A percentile compares a stretch with the other conserved stretches of the same genome.
Evolutionary conservation across 441 rosid genomes (phyloP).

Genomic region (Brassica hybrid): DNA sequence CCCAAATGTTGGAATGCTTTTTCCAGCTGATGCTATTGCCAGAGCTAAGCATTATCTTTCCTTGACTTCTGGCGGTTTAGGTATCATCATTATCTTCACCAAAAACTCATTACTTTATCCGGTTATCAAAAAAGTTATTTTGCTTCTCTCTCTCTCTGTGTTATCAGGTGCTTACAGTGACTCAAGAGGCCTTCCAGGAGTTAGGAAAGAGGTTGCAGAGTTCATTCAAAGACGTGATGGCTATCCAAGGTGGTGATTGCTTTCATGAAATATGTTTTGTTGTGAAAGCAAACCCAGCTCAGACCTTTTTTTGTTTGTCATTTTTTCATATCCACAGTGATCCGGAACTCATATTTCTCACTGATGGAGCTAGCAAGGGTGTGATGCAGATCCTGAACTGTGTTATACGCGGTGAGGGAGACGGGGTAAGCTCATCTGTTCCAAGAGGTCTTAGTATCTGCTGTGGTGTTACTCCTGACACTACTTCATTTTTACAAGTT

Average conservation of each 20-base stretch:
- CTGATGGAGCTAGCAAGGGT: slow-evolving; percentile 99
- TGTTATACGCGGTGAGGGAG: slow-evolving; percentile 73
- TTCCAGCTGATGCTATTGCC: slow-evolving; percentile 97
- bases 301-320: background rate
- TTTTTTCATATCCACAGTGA: slow-evolving; percentile 56
- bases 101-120: background rate
- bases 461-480: background rate
- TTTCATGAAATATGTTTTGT: no score
- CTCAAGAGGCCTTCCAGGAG: slow-evolving; percentile 88
- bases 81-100: slow-evolving; percentile 42
- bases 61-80: slow-evolving; percentile 84
- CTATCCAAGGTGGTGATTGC: slow-evolving; percentile 73
- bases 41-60: slow-evolving; percentile 94
- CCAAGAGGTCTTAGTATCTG: background rate
- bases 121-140: slow-evolving; percentile 1
- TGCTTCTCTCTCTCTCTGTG: background rate
- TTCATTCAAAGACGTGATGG: slow-evolving; percentile 95
- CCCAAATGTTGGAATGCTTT: slow-evolving; percentile 86
- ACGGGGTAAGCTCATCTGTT: slow-evolving; percentile 57
- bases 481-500: background rate
- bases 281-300: no score
- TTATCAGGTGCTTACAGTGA: slow-evolving; percentile 92
- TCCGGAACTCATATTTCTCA: slow-evolving; percentile 92
- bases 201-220: slow-evolving; percentile 95
- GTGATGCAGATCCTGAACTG: slow-evolving; percentile 92